Evolutionary conservation across 176 grass and related monocot genomes (phyloP).

Genomic region (Carex parvula): DNA sequence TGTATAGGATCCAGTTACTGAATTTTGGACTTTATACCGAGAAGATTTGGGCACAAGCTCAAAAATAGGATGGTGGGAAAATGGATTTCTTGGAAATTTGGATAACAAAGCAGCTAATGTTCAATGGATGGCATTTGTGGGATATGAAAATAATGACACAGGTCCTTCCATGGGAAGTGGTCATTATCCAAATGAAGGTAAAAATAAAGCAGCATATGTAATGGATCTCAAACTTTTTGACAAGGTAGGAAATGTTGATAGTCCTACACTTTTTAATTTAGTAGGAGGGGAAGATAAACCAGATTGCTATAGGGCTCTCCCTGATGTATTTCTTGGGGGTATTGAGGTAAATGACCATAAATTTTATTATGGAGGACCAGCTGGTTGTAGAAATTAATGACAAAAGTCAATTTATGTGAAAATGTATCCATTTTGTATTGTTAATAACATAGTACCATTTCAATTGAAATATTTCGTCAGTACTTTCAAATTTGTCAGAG

Average conservation of each 20-base stretch:
- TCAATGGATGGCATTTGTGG: not conserved
- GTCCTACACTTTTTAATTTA: not conserved
- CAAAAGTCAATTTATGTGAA: not conserved
- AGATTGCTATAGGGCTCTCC: not conserved
- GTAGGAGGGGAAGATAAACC: not conserved
- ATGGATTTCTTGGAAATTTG: not conserved
- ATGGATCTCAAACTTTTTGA: not conserved
- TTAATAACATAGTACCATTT: no score
- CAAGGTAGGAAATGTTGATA: not conserved
- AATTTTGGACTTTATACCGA: not conserved
- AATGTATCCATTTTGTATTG: no score
- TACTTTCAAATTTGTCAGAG: no score
- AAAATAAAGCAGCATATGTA: not conserved
- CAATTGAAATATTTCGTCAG: no score
- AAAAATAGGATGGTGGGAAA: not conserved
- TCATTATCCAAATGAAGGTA: not conserved
- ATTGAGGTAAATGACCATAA: not conserved
- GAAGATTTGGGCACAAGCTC: not conserved
- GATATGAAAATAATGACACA: not conserved
- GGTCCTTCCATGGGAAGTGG: conserved; percentile 21
- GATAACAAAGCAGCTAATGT: not conserved
- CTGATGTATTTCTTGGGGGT: not conserved
- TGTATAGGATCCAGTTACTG: not conserved
- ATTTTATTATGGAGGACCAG: not conserved
- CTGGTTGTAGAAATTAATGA: not conserved